Evolutionary conservation across 2,329 filamentous ascomycete genomes (phyloP), one percentile per base, ranked within the genome.

Genomic region (Curvularia verruculosa): DNA sequence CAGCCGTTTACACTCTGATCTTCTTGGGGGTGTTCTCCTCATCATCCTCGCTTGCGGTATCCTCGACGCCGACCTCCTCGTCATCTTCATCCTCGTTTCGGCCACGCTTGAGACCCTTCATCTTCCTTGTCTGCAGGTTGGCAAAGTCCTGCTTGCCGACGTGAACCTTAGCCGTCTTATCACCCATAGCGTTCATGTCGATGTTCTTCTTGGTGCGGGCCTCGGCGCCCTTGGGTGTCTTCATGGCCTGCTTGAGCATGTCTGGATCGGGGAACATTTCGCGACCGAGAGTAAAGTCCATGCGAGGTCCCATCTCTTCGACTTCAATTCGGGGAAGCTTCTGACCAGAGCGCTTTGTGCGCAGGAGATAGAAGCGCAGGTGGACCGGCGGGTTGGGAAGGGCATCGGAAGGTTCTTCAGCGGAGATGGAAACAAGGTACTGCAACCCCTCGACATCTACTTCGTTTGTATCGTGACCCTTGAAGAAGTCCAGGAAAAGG

Each of bases 121-220:
- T 98, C 87, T 99, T 99, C 74, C 95, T 88, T 51, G 93, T 96
- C 83, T 99, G 95, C 78, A 99, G 78, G 69, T 89, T 85, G 73
- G 83, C 84, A 57, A 99, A 84, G 79, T 99, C 92, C 79, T 97
- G 92, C 81, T 89, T 92, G 72, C 90, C 92, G 58, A 96, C 79
- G 77, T 99, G 95, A 62, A 99, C 90, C 67, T 92, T 88, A 62
- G 94, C 95, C 63, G 98, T 84, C 88, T 98, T 98, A 79, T 99
- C 95, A 75, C 95, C 95, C 80, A 99, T 92, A 41, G 88, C 79
- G 76, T 98, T 93, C 55, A 90, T 96, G 52, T 87, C 86, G 68
- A 99, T 89, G 78, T 99, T 99, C 89, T 99, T 99, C 89, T 96
- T 98, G 60, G 89, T 89, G 55, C 84, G 83, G 80, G 91, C 89